phyloP scores from a whole-genome alignment of 1,139 yeast species.

The Yamadazyma taylorii region DNA sequence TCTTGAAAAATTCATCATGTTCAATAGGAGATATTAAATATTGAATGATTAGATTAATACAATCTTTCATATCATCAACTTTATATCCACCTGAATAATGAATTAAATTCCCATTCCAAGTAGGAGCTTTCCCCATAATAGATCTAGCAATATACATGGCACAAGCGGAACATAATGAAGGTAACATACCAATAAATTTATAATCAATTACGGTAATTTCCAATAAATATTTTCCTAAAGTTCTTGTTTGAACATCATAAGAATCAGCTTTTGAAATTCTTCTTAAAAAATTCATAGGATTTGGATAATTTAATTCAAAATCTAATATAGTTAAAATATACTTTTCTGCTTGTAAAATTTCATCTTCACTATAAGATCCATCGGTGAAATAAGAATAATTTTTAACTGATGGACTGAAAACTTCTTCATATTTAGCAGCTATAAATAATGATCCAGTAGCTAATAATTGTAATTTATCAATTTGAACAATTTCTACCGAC shows the following conservation, averaged over 20 bases:
- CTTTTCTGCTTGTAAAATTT: constrained; percentile 84
- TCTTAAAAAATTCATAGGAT: constrained; percentile 91
- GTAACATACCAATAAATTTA: constrained; percentile 73
- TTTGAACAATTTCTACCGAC: constrained; percentile 75
- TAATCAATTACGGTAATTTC: constrained; percentile 84
- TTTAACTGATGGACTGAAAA: constrained; percentile 83
- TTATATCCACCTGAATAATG: constrained; percentile 94
- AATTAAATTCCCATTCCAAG: constrained; percentile 80
- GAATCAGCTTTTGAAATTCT: constrained; percentile 94
- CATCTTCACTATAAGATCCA: constrained; percentile 80
- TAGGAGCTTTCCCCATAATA: constrained; percentile 68
- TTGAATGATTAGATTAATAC: constrained; percentile 72
- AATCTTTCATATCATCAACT: constrained; percentile 67
- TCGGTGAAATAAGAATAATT: constrained; percentile 90
- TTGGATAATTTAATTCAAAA: constrained; percentile 84
- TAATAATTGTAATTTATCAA: constrained; percentile 81
- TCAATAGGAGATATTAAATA: constrained; percentile 81
- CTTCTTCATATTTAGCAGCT: constrained; percentile 96
- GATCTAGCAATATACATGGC: constrained; percentile 87
- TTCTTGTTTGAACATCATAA: constrained; percentile 88
- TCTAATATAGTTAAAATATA: constrained; percentile 73
- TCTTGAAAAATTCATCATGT: constrained; percentile 92
- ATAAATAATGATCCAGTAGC: constrained; percentile 90
- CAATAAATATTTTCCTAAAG: constrained; percentile 84
- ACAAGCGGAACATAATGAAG: constrained; percentile 86